These are phyloP conservation scores for Hypoxylon sp. DNA, from an alignment of 2,329 filamentous ascomycete species.

Conservation along the genomic window DNA sequence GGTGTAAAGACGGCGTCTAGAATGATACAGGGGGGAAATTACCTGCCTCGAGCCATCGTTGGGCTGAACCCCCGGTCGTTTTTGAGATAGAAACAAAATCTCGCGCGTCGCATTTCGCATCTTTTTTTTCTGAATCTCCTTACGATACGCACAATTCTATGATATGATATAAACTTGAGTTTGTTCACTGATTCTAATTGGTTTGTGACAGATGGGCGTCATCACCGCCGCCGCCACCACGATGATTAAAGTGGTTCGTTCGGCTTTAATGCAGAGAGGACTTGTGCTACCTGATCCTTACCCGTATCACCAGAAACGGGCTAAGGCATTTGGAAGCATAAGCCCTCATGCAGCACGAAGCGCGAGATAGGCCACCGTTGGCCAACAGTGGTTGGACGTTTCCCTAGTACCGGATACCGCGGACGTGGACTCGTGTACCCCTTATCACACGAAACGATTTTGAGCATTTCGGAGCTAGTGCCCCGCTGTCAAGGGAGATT, in stretches of 20 bases:
- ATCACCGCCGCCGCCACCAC: constrained; percentile 56
- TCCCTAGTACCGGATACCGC: constrained; percentile 22
- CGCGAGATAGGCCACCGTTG: constrained; percentile 17
- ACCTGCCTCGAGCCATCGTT: constrained; percentile 34
- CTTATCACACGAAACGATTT: constrained; percentile 22
- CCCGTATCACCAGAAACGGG: constrained; percentile 30
- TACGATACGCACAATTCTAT: constrained; percentile 46
- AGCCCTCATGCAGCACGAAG: constrained; percentile 28
- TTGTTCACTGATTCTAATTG: constrained; percentile 58
- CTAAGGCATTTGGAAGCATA: constrained; percentile 15
- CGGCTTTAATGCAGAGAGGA: constrained; percentile 32
- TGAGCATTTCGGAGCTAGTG: constrained; percentile 15
- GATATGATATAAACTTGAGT: constrained; percentile 49
- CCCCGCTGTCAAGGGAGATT: constrained; percentile 16
- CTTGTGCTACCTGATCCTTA: constrained; percentile 22
- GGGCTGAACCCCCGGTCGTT: constrained; percentile 36
- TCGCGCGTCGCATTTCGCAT: constrained; percentile 33
- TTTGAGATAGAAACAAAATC: constrained; percentile 49
- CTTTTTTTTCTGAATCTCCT: constrained; percentile 45
- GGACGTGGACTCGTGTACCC: constrained; percentile 19
- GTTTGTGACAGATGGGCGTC: constrained; percentile 60
- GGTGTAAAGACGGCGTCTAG: constrained; percentile 31
- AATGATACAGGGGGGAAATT: constrained; percentile 26
- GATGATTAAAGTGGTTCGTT: constrained; percentile 32
- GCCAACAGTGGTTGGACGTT: constrained; percentile 10